Conservation (phyloP, 495 filamentous ascomycete species). For the Aspergillus sclerotioniger region DNA sequence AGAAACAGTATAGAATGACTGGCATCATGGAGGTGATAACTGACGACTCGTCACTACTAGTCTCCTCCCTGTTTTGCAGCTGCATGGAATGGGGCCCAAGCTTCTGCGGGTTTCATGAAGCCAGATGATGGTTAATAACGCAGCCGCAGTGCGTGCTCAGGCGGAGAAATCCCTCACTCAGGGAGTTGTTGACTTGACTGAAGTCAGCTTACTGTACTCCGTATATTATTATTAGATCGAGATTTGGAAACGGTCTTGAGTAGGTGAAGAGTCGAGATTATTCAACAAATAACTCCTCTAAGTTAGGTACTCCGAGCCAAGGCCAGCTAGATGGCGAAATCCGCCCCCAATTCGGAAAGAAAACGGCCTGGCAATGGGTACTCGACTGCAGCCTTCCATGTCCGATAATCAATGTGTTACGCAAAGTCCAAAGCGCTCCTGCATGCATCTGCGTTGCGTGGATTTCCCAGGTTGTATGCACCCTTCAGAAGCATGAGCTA, state of each 20-base stretch:
- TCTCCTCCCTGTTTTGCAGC: background rate
- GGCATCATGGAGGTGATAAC: background rate
- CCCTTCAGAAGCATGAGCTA: background rate
- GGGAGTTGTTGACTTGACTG: background rate
- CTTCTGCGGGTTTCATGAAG: background rate
- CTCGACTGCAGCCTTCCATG: background rate
- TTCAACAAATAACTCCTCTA: too few relatives aligned
- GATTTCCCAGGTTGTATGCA: background rate
- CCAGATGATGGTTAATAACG: background rate
- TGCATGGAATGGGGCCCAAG: slow-evolving; percentile 3
- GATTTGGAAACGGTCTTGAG: too few relatives aligned
- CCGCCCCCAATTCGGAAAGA: slow-evolving; percentile 13
- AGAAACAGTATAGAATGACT: background rate
- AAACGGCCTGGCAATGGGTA: background rate
- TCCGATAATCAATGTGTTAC: background rate
- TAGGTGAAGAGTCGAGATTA: too few relatives aligned
- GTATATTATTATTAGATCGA: too few relatives aligned
- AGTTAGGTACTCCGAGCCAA: slow-evolving; percentile 4
- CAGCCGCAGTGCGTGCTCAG: background rate
- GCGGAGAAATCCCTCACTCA: background rate
- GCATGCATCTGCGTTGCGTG: background rate
- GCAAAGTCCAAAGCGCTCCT: background rate
- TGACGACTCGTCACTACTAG: too few relatives aligned
- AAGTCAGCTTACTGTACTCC: too few relatives aligned
- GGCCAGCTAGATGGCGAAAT: slow-evolving; percentile 8